Percentiles rank a stretch among this genome's conserved stretches.
phyloP scores from a whole-genome alignment of 345 rosid genomes.

The Eucalyptus regnans region DNA sequence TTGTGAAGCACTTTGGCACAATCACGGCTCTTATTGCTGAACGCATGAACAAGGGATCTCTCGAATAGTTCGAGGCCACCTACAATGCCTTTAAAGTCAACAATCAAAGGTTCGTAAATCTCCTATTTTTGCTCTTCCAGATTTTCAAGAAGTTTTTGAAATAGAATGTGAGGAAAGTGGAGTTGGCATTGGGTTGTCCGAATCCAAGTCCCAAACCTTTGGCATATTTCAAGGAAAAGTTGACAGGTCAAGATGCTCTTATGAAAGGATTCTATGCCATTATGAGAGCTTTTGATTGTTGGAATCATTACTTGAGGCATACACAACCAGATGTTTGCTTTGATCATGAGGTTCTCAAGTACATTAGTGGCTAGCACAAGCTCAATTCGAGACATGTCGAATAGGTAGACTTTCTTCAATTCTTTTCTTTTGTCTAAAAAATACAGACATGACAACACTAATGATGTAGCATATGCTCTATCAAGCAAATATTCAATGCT shows the following conservation, averaged over 20 bases:
- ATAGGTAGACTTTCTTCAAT: neutral
- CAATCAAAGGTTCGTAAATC: neutral
- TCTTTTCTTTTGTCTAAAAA: neutral
- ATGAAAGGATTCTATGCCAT: neutral
- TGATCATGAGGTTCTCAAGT: neutral
- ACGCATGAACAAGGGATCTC: neutral
- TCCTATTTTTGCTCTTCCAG: neutral
- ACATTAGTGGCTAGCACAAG: neutral
- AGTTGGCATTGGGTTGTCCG: neutral
- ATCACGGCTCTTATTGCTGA: neutral
- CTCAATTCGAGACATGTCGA: neutral
- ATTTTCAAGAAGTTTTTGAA: neutral
- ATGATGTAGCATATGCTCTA: neutral
- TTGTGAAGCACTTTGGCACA: neutral
- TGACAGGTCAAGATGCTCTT: neutral
- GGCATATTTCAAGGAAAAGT: neutral
- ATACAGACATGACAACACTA: neutral
- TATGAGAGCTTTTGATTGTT: neutral
- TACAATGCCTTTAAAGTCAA: neutral
- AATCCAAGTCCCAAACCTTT: neutral
- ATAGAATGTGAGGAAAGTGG: neutral
- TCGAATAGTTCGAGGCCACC: neutral
- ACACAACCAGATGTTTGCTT: neutral
- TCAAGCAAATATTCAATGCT: neutral
- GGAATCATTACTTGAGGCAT: neutral